Base-by-base conservation (phyloP, 768 basidiomycete genomes). In the Lanmaoa pseudosensibilis region DNA sequence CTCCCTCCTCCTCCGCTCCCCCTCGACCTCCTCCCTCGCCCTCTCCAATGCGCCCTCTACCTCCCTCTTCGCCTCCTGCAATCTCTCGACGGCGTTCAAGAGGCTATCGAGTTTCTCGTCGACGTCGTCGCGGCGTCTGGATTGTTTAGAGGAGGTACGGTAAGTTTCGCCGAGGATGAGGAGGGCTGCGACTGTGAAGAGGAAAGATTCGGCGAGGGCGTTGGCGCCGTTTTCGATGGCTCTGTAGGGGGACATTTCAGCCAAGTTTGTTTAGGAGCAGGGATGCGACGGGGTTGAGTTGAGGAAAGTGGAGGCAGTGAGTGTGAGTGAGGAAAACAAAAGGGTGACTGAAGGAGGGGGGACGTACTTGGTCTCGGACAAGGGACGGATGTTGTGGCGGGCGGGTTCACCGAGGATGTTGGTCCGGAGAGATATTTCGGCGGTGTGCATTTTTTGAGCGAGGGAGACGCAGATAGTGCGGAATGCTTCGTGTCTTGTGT, bases 161-260 rank as follows among this genome's bases (percentile, higher is more conserved):
- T 83, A 94, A 23, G 85, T 76, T 69, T 94, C 92, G 2, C 86
- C 86, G 12, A 92, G 56, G 54, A 94, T 92, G 6, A 94, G 76
- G 0, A 71, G 71, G 2, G 87, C 85, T 0, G 92, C 91, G 2
- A 94, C 92, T 19, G 75, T 66, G 66, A 94, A 94, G 4, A 94
- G 79, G 61, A 94, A 94, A 0, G 89, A 89, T 71, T 94, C 92
- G 0, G 92, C 92, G 5, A 94, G 77, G 6, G 86, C 78, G 61
- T 92, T 94, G 16, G 92, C 89, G 21, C 92, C 92, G 62, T 88
- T 92, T 56, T 92, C 90, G 56, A 94, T 88, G 0, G 92, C 92
- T 56, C 90, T 91, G 59, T 13, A 3, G 7, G 10, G 23, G 0
- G 13, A 0, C 15, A 5, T 10, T 10, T 12, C 2, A 9, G 2